Evolutionary conservation across 768 basidiomycete genomes (phyloP), one percentile per base, ranked within the genome.

Genomic region (Pulveroboletus sp.): DNA sequence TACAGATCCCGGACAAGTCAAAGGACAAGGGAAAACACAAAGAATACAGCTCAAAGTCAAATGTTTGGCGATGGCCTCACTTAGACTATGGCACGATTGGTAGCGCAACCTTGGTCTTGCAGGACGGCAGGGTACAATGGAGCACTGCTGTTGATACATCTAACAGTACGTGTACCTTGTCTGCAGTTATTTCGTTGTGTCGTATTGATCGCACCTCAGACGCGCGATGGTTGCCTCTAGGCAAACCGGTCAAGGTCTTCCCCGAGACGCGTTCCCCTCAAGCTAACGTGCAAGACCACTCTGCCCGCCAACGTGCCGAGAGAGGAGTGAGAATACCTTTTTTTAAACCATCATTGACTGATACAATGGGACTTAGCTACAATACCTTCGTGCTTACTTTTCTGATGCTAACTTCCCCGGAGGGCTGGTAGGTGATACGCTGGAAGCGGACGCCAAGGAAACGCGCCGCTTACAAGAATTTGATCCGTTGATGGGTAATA

Each of bases 341-440:
- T 2, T 45, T 4, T 33, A 16, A 9, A 24, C 33, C 45, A 49
- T 45, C 24, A 40, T 2, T 11, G 20, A 17, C 21, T 49, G 10
- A 56, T n/a, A 16, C 20, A 13, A 7, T 31, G 11, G 51, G 40
- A 43, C 37, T 16, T 50, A 92, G 89, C 77, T 85, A 13, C 81
- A 83, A 47, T 89, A 87, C 57, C 72, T 90, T 40, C 80, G 85
- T 38, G 82, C 80, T 5, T 76, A 78, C 63, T 75, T 85, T 45
- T 87, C 89, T 2, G 87, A 90, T 51, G 73, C 85, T 14, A 86
- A 90, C 50, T 71, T 92, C n/a, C 70, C 85, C 7, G 68, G 77
- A n/a, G 82, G 87, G 34, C 67, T 91, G 20, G 73, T 91, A 38
- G 66, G 78, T 43, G 76, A 79, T 23, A 74, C 82, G 48, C 65